Evolutionary conservation across 768 basidiomycete species (phyloP), one percentile per base, ranked within the genome.

Genomic region (Rhodotorula babjevae): DNA sequence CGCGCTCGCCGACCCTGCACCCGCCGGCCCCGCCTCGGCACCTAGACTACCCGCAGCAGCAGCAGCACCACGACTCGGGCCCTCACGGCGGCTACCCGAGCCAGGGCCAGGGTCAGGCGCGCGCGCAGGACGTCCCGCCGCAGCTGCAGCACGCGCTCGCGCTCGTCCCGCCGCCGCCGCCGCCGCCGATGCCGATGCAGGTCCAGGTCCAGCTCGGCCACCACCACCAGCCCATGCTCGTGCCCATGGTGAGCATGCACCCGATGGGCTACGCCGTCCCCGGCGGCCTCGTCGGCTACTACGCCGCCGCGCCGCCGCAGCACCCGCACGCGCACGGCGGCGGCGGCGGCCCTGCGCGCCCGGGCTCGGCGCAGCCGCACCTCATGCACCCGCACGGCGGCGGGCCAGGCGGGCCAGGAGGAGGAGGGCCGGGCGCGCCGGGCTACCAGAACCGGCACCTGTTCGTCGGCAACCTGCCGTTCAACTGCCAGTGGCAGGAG

Each of bases 401-500:
- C 21, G 49, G 21, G 21, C 49, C 49, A 19, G 49, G 25, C 15
- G 46, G 29, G 19, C 15, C 33, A 29, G 55, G 44, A 36, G 2
- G 52, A 29, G 62, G 5, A 27, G 16, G 33, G 40, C 21, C 36
- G 25, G 19, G 4, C 42, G 40, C 46, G 18, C 47, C 63, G 61
- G 18, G 44, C 44, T 78, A 76, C 62, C 65, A 72, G 23, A 77
- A 78, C 46, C 63, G 78, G 29, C 78, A 79, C 60, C 83, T 95
- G 27, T 93, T 94, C 78, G 90, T 95, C 47, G 92, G 91, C 67
- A 95, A 95, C 81, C 91, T 93, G 79, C 92, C 92, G 0, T 93
- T 93, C 82, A 92, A 93, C 77, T 90, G 89, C 76, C 92, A 93
- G 82, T 99, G 95, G 95, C 95, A 97, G 81, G 95, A 98, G 79